These are phyloP conservation scores for Epicoccum nigrum DNA, from an alignment of 2,329 filamentous ascomycete genomes.

Conservation along the genomic window DNA sequence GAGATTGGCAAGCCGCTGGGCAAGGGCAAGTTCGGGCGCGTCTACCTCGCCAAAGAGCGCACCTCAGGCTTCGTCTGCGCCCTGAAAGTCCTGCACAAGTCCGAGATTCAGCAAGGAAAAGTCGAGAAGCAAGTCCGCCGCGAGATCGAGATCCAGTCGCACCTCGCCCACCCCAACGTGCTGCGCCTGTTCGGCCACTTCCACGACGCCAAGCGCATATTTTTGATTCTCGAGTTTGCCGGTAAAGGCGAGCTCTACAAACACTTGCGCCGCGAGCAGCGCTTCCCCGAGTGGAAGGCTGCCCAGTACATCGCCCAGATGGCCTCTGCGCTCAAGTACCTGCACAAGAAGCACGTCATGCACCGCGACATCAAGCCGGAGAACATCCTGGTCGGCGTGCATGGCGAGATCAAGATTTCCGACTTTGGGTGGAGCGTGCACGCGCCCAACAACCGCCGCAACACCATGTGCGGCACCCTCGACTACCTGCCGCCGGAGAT, in stretches of 20 bases:
- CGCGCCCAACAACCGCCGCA: conserved; percentile 89
- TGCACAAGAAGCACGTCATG: conserved; percentile 97
- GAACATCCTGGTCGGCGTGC: conserved; percentile 94
- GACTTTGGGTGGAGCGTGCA: conserved; percentile 99
- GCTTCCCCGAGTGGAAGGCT: conserved; percentile 85
- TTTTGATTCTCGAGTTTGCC: conserved; percentile 85
- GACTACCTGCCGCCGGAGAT: conserved; percentile 99
- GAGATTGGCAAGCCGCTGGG: conserved; percentile 86
- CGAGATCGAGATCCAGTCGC: conserved; percentile 89
- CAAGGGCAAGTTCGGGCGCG: conserved; percentile 86
- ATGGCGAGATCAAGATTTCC: conserved; percentile 97
- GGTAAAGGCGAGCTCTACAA: conserved; percentile 88
- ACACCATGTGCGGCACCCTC: conserved; percentile 95
- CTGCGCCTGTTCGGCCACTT: conserved; percentile 85
- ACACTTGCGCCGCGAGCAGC: conserved; percentile 76
- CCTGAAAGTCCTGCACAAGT: conserved; percentile 85
- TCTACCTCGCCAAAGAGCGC: conserved; percentile 83
- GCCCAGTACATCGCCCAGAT: conserved; percentile 89
- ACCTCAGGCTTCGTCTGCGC: conserved; percentile 82
- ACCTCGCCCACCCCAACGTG: conserved; percentile 85
- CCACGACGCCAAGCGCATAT: conserved; percentile 86
- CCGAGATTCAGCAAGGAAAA: conserved; percentile 76
- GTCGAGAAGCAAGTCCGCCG: conserved; percentile 87
- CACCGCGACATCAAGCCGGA: conserved; percentile 98
- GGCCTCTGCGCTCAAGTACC: conserved; percentile 85